Conservation (phyloP, 1,284 basidiomycete species). For the Mycosarcoma mackinlayi region DNA sequence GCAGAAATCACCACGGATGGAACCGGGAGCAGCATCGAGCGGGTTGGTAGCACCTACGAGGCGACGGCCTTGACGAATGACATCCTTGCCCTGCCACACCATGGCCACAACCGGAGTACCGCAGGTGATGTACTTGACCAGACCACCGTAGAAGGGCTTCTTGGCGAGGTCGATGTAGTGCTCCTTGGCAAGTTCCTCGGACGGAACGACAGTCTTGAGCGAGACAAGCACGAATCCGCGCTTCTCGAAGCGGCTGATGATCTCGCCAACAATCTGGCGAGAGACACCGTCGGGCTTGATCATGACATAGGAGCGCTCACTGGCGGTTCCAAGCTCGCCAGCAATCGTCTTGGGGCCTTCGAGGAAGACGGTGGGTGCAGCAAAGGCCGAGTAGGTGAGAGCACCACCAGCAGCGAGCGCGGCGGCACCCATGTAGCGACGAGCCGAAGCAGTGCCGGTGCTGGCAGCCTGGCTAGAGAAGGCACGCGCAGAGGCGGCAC, state of each 20-base stretch:
- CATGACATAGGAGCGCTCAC: conserved; percentile 71
- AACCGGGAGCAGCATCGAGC: conserved; percentile 56
- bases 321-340: conserved; percentile 70
- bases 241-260: conserved; percentile 60
- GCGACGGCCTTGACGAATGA: conserved; percentile 64
- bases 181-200: conserved; percentile 55
- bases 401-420: conserved; percentile 48
- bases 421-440: conserved; percentile 45
- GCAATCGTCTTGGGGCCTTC: conserved; percentile 70
- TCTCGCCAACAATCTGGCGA: conserved; percentile 63
- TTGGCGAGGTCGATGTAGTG: conserved; percentile 63
- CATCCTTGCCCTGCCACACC: conserved; percentile 66
- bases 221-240: conserved; percentile 50
- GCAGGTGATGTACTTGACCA: conserved; percentile 61
- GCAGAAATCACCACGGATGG: conserved; percentile 60
- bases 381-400: conserved; percentile 41
- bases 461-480: conserved; percentile 49
- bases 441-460: conserved; percentile 30
- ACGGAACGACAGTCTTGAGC: conserved; percentile 35
- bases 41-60: conserved; percentile 66
- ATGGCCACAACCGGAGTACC: conserved; percentile 65
- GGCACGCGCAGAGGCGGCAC: conserved; percentile 49
- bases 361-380: conserved; percentile 54
- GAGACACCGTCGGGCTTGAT: conserved; percentile 66
- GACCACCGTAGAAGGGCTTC: conserved; percentile 60